Base-by-base conservation (phyloP, 371 early-diverging fungal genomes). In the Actinomortierella wolfii region DNA sequence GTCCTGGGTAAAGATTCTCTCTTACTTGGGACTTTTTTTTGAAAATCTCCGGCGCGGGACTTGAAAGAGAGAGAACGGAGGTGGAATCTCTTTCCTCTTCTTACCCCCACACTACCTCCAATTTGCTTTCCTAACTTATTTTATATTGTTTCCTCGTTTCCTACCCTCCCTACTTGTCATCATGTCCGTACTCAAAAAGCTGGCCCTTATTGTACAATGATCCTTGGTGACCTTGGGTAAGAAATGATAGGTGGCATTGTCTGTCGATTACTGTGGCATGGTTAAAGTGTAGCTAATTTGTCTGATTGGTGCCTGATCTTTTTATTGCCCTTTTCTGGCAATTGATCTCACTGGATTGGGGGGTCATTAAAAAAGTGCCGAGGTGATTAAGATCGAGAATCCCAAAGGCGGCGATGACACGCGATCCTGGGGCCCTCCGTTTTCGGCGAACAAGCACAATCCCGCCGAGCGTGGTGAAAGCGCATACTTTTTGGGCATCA, bases 401-500 rank as follows among this genome's bases (percentile, higher is more conserved):
- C 94, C 94, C 29, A 65, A 82, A 21, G 82, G 83, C 13, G 90
- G 90, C 28, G 96, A 94, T 65, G 96, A 96, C 67, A 95, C 96
- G 0, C 84, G 95, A 4, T 64, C 83, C 8, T 96, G 94, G 95
- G 93, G 94, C 0, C 89, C 92, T 6, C 90, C 92, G 3, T 90
- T 84, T 79, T 81, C 84, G 15, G 52, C 61, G 51, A 85, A 80
- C 57, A 64, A 68, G 25, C 79, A 78, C 60, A 51, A 41, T 2
- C 50, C 43, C 1, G 76, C 64, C 0, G 83, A 83, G 0, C n/a
- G n/a, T n/a, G n/a, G n/a, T n/a, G 95, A 96, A 64, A 88, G 89
- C 56, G 93, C 96, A 13, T 97, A 97, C 76, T 97, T 93, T 76
- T 76, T 97, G 48, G 86, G 92, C 52, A 89, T 90, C 39, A 97